Evolutionary conservation across 495 filamentous ascomycete species (phyloP), one percentile per base, ranked within the genome.

Genomic region (Pyronema omphalodes): DNA sequence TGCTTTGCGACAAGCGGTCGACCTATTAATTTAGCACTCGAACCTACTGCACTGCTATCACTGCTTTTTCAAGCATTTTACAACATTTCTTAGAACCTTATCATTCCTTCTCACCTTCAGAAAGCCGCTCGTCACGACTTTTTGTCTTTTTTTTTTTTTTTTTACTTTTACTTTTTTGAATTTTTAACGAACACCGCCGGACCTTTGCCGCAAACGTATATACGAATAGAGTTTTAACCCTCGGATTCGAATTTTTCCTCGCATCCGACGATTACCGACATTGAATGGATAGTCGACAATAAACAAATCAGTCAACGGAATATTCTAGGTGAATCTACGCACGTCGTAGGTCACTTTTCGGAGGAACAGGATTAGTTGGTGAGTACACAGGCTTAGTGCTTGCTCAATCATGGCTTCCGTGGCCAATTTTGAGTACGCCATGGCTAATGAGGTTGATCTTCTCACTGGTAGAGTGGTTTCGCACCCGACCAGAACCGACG

Each of bases 21-120:
- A 65, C 62, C 57, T 65, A 65, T 65, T 65, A 65, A 65, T 57
- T 65, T 65, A 65, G 62, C 33, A 55, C 57, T 65, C 62, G 62
- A 66, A 58, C 54, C 47, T 41, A 44, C 23, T 34, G 29, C 36
- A 52, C 55, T 44, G 53, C 40, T 49, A 54, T 50, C 61, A 56
- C 57, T 51, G 53, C 52, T 50, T 56, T 44, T 45, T 41, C 39
- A 37, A 49, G 50, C 56, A 23, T 51, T 18, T 36, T 44, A 23
- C 9, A 17, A 43, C 17, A 43, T 56, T 40, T 54, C 54, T 44
- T 54, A 44, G 44, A 37, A 48, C 18, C n/a, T 44, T 47, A 53
- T 44, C 37, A 37, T 51, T 55, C 54, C 45, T 44, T 50, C 45
- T 17, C 49, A 43, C 29, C 44, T 36, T 34, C 44, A 48, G 45